These are phyloP conservation scores for Amoebophrya sp. DNA, from an alignment of 169 alveolate genomes.

Conservation along the genomic window DNA sequence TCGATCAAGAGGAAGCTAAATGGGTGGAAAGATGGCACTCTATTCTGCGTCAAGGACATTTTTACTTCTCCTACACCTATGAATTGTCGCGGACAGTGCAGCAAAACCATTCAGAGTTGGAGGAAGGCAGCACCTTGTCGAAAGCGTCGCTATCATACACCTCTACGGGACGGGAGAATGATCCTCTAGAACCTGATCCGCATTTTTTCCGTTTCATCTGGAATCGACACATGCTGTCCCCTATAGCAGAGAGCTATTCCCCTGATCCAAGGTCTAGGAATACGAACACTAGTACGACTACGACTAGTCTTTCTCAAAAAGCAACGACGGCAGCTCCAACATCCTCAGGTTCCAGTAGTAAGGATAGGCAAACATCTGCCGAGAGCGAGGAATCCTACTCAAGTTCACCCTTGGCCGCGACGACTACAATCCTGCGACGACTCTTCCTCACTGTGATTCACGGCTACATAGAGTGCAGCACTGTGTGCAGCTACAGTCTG, in stretches of 20 bases:
- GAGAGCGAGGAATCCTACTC: no score
- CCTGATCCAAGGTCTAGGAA: background rate
- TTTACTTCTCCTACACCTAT: background rate
- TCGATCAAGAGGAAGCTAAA: background rate
- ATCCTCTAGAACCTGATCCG: background rate
- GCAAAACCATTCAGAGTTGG: background rate
- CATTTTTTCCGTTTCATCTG: background rate
- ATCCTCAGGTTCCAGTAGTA: no score
- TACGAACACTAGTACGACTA: background rate
- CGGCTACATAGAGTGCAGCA: background rate
- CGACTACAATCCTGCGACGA: background rate
- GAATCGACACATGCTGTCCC: background rate
- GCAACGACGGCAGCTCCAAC: background rate
- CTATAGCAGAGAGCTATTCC: background rate
- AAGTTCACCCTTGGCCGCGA: background rate
- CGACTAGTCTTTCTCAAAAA: background rate
- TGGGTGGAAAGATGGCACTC: background rate
- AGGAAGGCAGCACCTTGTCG: background rate
- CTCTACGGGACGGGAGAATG: background rate
- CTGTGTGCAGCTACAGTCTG: background rate
- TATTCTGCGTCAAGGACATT: background rate
- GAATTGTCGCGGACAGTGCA: constrained; percentile 11
- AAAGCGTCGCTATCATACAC: background rate
- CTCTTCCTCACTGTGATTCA: background rate
- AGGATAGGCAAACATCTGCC: no score